A percentile compares a stretch with the other conserved stretches of the same genome.
Evolutionary conservation across 2,329 filamentous ascomycete genomes (phyloP).

Genomic region (Diplodia corticola): DNA sequence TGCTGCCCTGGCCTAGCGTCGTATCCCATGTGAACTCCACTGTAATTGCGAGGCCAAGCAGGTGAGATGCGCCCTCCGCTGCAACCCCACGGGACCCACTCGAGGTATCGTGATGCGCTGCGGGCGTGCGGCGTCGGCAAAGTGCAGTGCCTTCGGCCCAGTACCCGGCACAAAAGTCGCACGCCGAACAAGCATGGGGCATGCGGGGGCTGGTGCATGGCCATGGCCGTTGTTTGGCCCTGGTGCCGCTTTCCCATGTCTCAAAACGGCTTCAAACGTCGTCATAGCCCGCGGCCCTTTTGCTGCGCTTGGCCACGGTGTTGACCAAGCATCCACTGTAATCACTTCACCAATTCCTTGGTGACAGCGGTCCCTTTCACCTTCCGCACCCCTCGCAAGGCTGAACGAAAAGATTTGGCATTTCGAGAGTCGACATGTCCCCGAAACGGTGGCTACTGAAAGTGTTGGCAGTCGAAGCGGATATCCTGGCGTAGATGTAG

Average conservation of each 20-base stretch:
- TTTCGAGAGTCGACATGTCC: too few relatives aligned
- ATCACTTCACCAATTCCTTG: not conserved
- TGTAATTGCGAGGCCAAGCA: constrained; percentile 15
- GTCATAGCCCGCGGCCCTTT: constrained; percentile 1
- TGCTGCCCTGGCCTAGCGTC: constrained; percentile 11
- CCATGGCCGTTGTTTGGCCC: not conserved
- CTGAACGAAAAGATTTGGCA: too few relatives aligned
- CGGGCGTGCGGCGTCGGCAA: not conserved
- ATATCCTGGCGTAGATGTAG: too few relatives aligned
- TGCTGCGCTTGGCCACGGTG: not conserved
- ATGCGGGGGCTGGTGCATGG: too few relatives aligned
- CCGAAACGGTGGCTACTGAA: too few relatives aligned
- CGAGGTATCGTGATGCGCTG: constrained; percentile 1
- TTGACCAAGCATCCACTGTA: not conserved
- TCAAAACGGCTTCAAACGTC: not conserved
- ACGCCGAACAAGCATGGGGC: not conserved
- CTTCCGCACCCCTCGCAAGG: too few relatives aligned
- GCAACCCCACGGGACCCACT: not conserved
- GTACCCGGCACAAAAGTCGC: constrained; percentile 2
- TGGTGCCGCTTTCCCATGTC: not conserved
- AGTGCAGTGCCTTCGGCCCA: not conserved
- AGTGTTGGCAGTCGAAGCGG: too few relatives aligned
- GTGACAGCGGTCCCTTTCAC: not conserved
- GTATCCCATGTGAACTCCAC: not conserved
- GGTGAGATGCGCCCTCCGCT: not conserved